Evolutionary conservation across 208 protist species (phyloP).

Genomic region (Trypanosoma avium): DNA sequence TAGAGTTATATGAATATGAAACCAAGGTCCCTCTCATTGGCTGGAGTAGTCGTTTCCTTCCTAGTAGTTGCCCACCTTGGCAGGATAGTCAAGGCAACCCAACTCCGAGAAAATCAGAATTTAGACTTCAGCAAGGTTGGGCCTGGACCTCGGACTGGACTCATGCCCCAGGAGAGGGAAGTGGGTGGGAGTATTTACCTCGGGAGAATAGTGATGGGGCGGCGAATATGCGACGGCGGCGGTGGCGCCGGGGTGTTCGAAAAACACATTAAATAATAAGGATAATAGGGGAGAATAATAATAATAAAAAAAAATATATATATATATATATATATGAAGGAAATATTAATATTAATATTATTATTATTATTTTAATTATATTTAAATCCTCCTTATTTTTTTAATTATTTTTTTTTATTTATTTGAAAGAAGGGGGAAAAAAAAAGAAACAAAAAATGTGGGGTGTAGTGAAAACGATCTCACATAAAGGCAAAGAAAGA

Average conservation of each 20-base stretch:
- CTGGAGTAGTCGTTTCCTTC: slow-evolving; percentile 54
- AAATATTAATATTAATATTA: not conserved
- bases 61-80: slow-evolving; percentile 51
- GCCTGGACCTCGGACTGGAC: slow-evolving; percentile 56
- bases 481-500: too few relatives aligned
- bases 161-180: slow-evolving; percentile 14
- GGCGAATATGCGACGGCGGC: slow-evolving; percentile 54
- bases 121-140: slow-evolving; percentile 50
- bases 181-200: slow-evolving; percentile 32
- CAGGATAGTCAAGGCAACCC: slow-evolving; percentile 52
- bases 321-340: not conserved
- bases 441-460: too few relatives aligned
- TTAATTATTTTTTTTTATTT: too few relatives aligned
- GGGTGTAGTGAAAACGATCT: too few relatives aligned
- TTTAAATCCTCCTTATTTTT: too few relatives aligned
- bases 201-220: slow-evolving; percentile 29
- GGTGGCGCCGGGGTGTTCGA: slow-evolving; percentile 46
- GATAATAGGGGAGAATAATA: not conserved
- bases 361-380: not conserved
- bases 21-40: slow-evolving; percentile 44
- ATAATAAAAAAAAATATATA: not conserved
- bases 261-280: too few relatives aligned
- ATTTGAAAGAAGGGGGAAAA: too few relatives aligned
- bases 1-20: slow-evolving; percentile 71
- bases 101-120: slow-evolving; percentile 35